These are phyloP conservation scores for Solanum ossicruentum DNA, from an alignment of 257 asterid species.

Conservation along the genomic window DNA sequence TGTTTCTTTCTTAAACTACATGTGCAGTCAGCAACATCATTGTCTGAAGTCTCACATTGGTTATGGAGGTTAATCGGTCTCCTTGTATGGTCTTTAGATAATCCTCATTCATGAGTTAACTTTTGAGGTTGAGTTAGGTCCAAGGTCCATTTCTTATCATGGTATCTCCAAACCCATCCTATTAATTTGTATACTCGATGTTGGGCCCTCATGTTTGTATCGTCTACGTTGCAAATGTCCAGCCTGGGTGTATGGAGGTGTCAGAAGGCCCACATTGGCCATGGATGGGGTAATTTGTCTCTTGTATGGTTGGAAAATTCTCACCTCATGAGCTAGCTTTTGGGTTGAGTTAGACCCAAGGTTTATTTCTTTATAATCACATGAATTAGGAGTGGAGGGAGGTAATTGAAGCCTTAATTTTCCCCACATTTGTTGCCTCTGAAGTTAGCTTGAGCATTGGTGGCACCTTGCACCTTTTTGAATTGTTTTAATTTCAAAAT, in stretches of 20 bases:
- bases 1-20: not conserved
- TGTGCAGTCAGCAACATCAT: not conserved
- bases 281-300: not conserved
- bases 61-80: not conserved
- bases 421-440: not conserved
- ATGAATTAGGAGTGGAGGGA: not conserved
- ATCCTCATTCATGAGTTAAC: not conserved
- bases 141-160: not conserved
- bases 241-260: not conserved
- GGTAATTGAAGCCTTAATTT: not conserved
- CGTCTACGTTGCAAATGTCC: not conserved
- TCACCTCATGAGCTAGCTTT: not conserved
- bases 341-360: not conserved
- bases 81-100: not conserved
- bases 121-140: not conserved
- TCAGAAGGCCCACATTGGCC: not conserved
- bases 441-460: not conserved
- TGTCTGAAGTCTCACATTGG: not conserved
- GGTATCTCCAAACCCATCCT: not conserved
- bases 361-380: not conserved
- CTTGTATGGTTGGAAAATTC: not conserved
- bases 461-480: not conserved
- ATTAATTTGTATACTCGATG: not conserved
- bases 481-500: not conserved
- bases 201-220: not conserved